Evolutionary conservation across 176 grass and related monocot species (phyloP).

Genomic region (Zizania latifolia): DNA sequence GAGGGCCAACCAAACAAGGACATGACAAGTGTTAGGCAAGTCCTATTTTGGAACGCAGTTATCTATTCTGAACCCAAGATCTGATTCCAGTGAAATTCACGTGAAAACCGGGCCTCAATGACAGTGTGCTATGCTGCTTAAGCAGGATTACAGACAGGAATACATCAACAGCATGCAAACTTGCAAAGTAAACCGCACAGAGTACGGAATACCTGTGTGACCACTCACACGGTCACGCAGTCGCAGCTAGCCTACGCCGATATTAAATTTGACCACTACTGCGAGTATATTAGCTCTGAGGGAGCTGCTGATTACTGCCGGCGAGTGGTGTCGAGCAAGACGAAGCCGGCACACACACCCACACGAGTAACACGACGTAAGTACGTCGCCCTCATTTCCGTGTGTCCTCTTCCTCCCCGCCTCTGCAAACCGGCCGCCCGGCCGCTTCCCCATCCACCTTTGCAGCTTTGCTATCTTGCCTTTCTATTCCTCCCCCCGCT

Average conservation of each 20-base stretch:
- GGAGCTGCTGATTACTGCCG: slow-evolving; percentile 18
- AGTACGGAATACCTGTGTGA: too few species aligned
- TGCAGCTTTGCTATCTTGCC: background rate
- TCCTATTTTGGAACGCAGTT: too few species aligned
- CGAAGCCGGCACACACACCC: background rate
- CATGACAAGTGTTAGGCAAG: too few species aligned
- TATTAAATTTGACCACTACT: slow-evolving; percentile 5
- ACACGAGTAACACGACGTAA: background rate
- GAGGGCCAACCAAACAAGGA: too few species aligned
- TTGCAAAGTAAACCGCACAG: too few species aligned
- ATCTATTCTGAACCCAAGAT: too few species aligned
- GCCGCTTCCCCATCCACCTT: background rate
- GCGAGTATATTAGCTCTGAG: slow-evolving; percentile 10
- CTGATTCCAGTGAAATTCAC: too few species aligned
- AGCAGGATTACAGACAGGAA: too few species aligned
- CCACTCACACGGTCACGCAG: too few species aligned
- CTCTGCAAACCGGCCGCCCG: background rate
- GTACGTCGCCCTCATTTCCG: background rate
- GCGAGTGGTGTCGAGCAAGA: background rate
- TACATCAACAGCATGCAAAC: too few species aligned
- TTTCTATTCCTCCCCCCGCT: background rate
- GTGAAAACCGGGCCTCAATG: too few species aligned
- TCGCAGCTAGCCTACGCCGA: background rate
- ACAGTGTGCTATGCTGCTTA: too few species aligned
- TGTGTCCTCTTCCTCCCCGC: background rate